A percentile compares a stretch with the other conserved stretches of the same genome.
phyloP scores from a whole-genome alignment of 2,329 filamentous ascomycete species.

The Lecanicillium sp. region DNA sequence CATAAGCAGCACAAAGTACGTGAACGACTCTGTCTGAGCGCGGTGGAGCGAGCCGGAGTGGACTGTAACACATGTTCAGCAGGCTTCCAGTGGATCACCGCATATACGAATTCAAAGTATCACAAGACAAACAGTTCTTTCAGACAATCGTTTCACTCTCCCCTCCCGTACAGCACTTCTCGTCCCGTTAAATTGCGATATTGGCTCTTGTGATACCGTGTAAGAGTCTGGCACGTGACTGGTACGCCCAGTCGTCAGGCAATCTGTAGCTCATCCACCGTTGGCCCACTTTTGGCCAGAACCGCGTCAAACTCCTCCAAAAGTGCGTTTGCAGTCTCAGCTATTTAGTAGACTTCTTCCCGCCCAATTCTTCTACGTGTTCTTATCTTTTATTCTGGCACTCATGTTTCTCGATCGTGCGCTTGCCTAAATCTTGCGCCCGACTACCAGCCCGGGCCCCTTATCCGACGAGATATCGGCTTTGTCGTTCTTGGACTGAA shows the following conservation, averaged over 20 bases:
- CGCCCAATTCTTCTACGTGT: too few species aligned
- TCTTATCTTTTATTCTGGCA: too few species aligned
- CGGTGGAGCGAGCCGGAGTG: neutral
- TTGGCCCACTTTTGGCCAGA: conserved; percentile 7
- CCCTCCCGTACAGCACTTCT: neutral
- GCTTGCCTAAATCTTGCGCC: too few species aligned
- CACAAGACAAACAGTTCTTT: too few species aligned
- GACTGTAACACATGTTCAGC: neutral
- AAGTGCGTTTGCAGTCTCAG: neutral
- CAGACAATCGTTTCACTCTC: neutral
- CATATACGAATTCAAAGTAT: too few species aligned
- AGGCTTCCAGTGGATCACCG: neutral
- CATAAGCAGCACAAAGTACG: too few species aligned
- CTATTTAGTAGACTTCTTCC: too few species aligned
- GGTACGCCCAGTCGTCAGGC: neutral
- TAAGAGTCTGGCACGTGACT: conserved; percentile 10
- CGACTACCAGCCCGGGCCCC: too few species aligned
- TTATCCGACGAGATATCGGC: too few species aligned
- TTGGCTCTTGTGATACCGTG: neutral
- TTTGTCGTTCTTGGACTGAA: neutral
- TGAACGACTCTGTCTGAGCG: neutral
- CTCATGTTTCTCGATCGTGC: too few species aligned
- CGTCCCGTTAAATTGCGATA: neutral
- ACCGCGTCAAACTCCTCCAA: conserved; percentile 15
- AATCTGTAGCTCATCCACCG: conserved; percentile 7